Percentiles rank a stretch among this genome's conserved stretches.
Evolutionary conservation across 2,329 filamentous ascomycete species (phyloP).

Genomic region (Colletotrichum sp.): DNA sequence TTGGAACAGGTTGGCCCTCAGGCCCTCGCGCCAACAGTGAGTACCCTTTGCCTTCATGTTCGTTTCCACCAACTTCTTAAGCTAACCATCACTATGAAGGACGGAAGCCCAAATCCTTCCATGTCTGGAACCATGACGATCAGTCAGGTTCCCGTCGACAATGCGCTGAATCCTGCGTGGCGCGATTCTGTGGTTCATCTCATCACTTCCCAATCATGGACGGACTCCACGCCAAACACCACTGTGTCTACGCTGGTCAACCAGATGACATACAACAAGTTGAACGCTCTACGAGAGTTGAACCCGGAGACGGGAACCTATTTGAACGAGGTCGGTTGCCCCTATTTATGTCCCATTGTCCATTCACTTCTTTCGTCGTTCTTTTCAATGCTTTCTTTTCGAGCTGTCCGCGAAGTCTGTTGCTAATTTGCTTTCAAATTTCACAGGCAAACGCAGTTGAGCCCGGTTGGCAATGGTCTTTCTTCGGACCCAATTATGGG

Average conservation of each 20-base stretch:
- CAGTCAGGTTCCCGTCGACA: background rate
- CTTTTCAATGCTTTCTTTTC: background rate
- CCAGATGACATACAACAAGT: background rate
- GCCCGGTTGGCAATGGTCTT: constrained; percentile 29
- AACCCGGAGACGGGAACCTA: background rate
- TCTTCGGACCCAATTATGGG: constrained; percentile 32
- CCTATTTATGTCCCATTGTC: background rate
- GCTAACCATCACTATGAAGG: background rate
- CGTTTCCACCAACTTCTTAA: background rate
- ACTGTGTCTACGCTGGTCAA: background rate
- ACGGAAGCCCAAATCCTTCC: background rate
- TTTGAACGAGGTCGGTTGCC: background rate
- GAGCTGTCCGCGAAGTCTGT: background rate
- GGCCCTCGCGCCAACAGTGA: background rate
- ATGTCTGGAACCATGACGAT: background rate
- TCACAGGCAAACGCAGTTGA: background rate
- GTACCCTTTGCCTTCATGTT: background rate
- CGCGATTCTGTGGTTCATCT: background rate
- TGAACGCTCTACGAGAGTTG: background rate
- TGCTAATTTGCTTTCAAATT: background rate
- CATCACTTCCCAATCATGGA: background rate
- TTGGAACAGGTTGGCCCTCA: background rate
- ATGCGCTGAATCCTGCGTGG: background rate
- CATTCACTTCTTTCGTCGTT: background rate
- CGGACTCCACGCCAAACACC: background rate